A percentile compares a stretch with the other conserved stretches of the same genome.
These are phyloP conservation scores for Stemphylium lycopersici DNA, from an alignment of 2,329 filamentous ascomycete genomes.

Conservation along the genomic window DNA sequence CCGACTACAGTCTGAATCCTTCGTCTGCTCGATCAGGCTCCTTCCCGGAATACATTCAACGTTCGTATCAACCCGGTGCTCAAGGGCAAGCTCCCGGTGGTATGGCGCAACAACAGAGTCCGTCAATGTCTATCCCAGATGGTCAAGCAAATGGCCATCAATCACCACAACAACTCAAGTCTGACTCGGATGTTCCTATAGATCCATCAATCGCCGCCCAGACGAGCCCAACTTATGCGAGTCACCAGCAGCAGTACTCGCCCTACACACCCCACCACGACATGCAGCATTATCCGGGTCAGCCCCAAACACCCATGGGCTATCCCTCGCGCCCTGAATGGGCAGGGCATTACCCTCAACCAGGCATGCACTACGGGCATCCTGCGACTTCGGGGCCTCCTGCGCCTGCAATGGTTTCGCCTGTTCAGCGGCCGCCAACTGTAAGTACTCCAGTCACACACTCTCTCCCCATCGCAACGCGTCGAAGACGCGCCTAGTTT, in stretches of 20 bases:
- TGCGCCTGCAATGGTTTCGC: constrained; percentile 63
- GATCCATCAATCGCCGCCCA: constrained; percentile 96
- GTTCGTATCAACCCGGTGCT: constrained; percentile 77
- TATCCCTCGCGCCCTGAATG: constrained; percentile 75
- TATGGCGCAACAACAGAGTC: constrained; percentile 99
- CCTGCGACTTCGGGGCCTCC: constrained; percentile 64
- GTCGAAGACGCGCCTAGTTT: not conserved
- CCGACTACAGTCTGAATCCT: constrained; percentile 84
- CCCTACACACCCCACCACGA: constrained; percentile 86
- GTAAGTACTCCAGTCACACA: constrained; percentile 53
- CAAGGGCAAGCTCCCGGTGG: constrained; percentile 77
- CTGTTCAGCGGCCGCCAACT: constrained; percentile 66
- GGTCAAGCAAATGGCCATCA: constrained; percentile 72
- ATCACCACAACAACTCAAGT: constrained; percentile 72
- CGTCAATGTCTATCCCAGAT: constrained; percentile 89
- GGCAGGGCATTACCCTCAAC: constrained; percentile 63
- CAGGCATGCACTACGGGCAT: constrained; percentile 55
- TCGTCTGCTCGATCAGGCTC: constrained; percentile 77
- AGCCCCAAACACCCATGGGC: constrained; percentile 62
- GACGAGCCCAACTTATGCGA: constrained; percentile 86
- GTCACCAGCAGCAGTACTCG: constrained; percentile 77
- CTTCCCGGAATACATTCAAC: constrained; percentile 86
- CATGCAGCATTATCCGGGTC: constrained; percentile 76
- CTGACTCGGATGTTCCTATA: constrained; percentile 98
- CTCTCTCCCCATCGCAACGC: not conserved